Evolutionary conservation across 2,329 filamentous ascomycete genomes (phyloP), one percentile per base, ranked within the genome.

Genomic region (Hymenoscyphus infarciens): DNA sequence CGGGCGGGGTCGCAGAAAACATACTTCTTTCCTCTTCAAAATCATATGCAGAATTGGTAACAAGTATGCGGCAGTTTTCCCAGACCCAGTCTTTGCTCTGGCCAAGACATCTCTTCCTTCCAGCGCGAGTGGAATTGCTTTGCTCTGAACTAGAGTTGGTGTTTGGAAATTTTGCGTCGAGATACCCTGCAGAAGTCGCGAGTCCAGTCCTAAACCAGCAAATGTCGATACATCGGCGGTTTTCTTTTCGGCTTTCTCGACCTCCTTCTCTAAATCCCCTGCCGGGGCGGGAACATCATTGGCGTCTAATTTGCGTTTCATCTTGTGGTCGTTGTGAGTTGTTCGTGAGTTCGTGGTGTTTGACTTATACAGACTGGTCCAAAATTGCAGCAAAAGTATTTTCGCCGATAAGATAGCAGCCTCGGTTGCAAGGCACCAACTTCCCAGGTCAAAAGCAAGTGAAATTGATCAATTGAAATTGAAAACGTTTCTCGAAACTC

Each of bases 11-110:
- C 22, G 25, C 52, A 31, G 22, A 56, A 10, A 42, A 61, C 78
- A 19, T 75, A 88, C 86, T 70, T 83, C 77, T 77, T 97, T 97
- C 68, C 86, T 85, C 74, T 89, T 90, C 61, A 99, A 79, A 65
- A 97, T 90, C 39, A 85, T 84, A 69, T 97, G 90, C 16, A 99
- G 78, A n/a, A 97, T 83, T 1, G 95, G 95, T 52, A 99, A 82
- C 6, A 97, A 80, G 74, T 98, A 98, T 57, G 95, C 94, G n/a
- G 92, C 92, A 11, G 95, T 99, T 82, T 99, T 99, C 69, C 95
- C 95, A 3, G 93, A 97, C 13, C 95, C 95, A 5, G 95, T 98
- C 76, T 94, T 96, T 42, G 94, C 92, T 73, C 94, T 92, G 61
- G 92, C 93, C 45, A 98, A 81, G 56, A 99, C 87, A 81, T 98